Percentiles rank a stretch among this genome's conserved stretches.
These are phyloP conservation scores for Tolypocladium nubicola DNA, from an alignment of 2,329 filamentous ascomycete genomes.

Conservation along the genomic window DNA sequence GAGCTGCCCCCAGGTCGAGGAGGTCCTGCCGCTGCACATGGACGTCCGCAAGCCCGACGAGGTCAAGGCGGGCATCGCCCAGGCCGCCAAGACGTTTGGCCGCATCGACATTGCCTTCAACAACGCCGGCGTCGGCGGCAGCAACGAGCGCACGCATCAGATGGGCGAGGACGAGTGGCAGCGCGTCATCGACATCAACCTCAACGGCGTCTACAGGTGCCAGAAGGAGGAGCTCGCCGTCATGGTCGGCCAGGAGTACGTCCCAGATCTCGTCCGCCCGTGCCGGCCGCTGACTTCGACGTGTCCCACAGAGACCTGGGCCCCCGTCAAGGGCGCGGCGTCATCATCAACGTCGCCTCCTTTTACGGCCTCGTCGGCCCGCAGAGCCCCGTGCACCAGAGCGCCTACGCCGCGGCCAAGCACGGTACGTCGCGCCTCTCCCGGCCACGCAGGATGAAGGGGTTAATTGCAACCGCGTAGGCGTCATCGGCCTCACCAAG, in stretches of 20 bases:
- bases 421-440: constrained; percentile 24
- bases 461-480: constrained; percentile 4
- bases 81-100: constrained; percentile 34
- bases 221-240: constrained; percentile 39
- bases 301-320: constrained; percentile 19
- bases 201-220: constrained; percentile 47
- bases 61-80: constrained; percentile 30
- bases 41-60: constrained; percentile 33
- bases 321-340: constrained; percentile 29
- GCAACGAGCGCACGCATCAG: constrained; percentile 31
- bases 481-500: constrained; percentile 40
- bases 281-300: neutral
- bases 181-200: constrained; percentile 39
- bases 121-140: constrained; percentile 39
- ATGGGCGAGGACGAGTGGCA: constrained; percentile 36
- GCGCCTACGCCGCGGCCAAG: constrained; percentile 40
- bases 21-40: constrained; percentile 25
- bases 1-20: constrained; percentile 26
- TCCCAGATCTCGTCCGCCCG: neutral
- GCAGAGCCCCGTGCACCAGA: constrained; percentile 22
- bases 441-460: neutral
- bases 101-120: constrained; percentile 46
- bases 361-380: constrained; percentile 38
- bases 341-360: constrained; percentile 43
- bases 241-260: constrained; percentile 39